Base-by-base conservation (phyloP, 2,329 filamentous ascomycete species). In the Corinectria fuckeliana region DNA sequence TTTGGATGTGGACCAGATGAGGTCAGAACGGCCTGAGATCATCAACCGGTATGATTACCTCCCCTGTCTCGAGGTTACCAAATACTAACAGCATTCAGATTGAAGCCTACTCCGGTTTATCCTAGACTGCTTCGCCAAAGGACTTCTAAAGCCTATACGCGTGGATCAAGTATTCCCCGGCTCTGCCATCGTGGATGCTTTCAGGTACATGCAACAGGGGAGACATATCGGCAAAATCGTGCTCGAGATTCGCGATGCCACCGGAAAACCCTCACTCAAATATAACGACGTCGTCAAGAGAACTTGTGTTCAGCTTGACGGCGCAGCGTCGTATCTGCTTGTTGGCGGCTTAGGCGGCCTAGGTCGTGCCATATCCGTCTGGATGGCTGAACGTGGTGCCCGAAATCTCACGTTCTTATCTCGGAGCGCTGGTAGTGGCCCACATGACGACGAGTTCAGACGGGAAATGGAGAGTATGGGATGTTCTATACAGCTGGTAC, bases 201-300 rank as follows among this genome's bases (percentile, higher is more conserved):
- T 83, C 61, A 68, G 77, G 0, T 72, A 76, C 41, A 76, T 83
- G 75, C 77, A 81, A 52, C 69, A 68, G 2, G 79, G 78, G 1
- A 67, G 66, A 25, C 79, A 82, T 59, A 76, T 81, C 34, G 80
- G 80, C 32, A 69, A 69, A 50, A 76, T 82, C 13, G 72, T 82
- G 13, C 48, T 79, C 13, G 64, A 56, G 28, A 60, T 72, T 58
- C 63, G 25, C 16, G 47, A 42, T 13, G 39, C 30, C 13, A 23
- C 30, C 5, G 32, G 28, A 3, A 32, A 58, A 28, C n/a, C n/a
- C 38, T 54, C 8, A 68, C n/a, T n/a, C n/a, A n/a, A n/a, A n/a
- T n/a, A n/a, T n/a, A n/a, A n/a, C n/a, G n/a, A n/a, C n/a, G n/a
- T n/a, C n/a, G n/a, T n/a, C n/a, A n/a, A n/a, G n/a, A n/a, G n/a